These are phyloP conservation scores for Colletotrichum gigasporum DNA, from an alignment of 2,329 filamentous ascomycete species.

Conservation along the genomic window DNA sequence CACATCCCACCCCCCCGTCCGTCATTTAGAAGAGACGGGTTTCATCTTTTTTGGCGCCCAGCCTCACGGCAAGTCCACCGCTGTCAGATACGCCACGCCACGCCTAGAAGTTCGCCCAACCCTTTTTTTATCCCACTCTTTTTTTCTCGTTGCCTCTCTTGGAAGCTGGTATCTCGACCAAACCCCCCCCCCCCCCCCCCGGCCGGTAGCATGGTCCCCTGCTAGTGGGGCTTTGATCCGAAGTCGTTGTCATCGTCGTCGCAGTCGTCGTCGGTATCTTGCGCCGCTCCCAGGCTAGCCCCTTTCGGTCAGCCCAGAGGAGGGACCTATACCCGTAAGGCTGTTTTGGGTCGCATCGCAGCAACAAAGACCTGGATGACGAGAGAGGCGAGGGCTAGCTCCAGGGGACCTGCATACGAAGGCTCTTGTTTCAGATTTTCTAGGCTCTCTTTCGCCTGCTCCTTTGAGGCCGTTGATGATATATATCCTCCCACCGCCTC, in stretches of 20 bases:
- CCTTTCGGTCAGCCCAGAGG: not conserved
- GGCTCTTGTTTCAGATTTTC: conserved; percentile 29
- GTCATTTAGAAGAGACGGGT: conserved; percentile 28
- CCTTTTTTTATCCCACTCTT: conserved; percentile 30
- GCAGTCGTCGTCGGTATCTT: conserved; percentile 5
- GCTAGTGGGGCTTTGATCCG: not conserved
- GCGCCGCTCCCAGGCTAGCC: not conserved
- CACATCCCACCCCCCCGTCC: not conserved
- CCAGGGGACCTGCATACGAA: conserved; percentile 14
- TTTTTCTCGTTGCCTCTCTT: not conserved
- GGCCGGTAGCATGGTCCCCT: not conserved
- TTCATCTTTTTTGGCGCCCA: conserved; percentile 28
- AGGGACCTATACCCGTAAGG: conserved; percentile 3
- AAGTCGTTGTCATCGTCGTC: not conserved
- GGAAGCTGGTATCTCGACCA: not conserved
- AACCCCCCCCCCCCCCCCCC: not conserved
- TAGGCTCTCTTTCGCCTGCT: not conserved
- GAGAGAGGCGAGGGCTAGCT: not conserved
- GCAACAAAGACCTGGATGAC: not conserved
- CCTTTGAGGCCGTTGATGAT: not conserved
- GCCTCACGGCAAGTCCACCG: not conserved
- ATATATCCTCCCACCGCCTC: conserved; percentile 14
- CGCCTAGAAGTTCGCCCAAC: conserved; percentile 8
- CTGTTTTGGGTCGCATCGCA: conserved; percentile 30
- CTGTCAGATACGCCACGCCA: conserved; percentile 23